Percentiles rank a stretch among this genome's conserved stretches.
phyloP scores from a whole-genome alignment of 345 rosid genomes.

The Hibiscus tridactylites region DNA sequence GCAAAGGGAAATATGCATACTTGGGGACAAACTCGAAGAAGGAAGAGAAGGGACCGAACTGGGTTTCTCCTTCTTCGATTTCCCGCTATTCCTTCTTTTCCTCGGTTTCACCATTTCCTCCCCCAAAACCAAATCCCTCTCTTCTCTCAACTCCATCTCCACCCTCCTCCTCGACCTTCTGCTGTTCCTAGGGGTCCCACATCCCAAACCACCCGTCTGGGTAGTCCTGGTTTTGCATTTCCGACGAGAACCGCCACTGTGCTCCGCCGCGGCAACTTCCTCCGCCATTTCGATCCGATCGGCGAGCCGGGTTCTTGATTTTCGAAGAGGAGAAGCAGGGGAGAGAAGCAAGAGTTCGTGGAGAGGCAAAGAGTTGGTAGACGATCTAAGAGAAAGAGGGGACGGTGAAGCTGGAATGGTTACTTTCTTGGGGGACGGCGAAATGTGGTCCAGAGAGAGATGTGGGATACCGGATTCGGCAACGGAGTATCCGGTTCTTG shows the following conservation, averaged over 20 bases:
- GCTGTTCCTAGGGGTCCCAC: slow-evolving; percentile 49
- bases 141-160: slow-evolving; percentile 62
- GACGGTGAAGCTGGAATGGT: slow-evolving; percentile 39
- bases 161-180: slow-evolving; percentile 56
- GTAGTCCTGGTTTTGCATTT: slow-evolving; percentile 43
- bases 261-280: slow-evolving; percentile 37
- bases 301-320: slow-evolving; percentile 53
- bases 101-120: slow-evolving; percentile 49
- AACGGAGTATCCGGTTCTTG: slow-evolving; percentile 24
- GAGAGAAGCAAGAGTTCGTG: slow-evolving; percentile 63
- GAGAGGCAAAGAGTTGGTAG: slow-evolving; percentile 38
- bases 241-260: slow-evolving; percentile 40
- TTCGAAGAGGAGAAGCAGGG: slow-evolving; percentile 49
- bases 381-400: slow-evolving; percentile 28
- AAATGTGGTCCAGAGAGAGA: slow-evolving; percentile 39
- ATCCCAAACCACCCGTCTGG: slow-evolving; percentile 33
- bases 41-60: slow-evolving; percentile 34
- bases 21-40: slow-evolving; percentile 34
- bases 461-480: slow-evolving; percentile 23
- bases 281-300: slow-evolving; percentile 59
- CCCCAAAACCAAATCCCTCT: slow-evolving; percentile 36
- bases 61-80: slow-evolving; percentile 70
- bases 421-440: slow-evolving; percentile 36
- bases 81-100: slow-evolving; percentile 44
- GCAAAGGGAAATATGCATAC: slow-evolving; percentile 21